A percentile compares a stretch with the other conserved stretches of the same genome.
These are phyloP conservation scores for Scutellaria baicalensis DNA, from an alignment of 257 asterid genomes.

Conservation along the genomic window DNA sequence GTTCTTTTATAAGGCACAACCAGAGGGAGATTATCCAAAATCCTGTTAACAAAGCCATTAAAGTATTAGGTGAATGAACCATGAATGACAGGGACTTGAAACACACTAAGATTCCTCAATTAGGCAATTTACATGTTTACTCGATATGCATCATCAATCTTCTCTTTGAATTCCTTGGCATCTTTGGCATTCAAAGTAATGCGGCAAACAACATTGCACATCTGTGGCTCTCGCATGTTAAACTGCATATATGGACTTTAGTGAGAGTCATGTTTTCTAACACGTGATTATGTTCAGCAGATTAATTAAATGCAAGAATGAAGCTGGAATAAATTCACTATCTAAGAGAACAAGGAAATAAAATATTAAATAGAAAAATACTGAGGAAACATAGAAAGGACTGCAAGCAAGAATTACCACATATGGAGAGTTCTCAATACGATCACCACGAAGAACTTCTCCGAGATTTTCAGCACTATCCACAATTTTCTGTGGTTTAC, in stretches of 20 bases:
- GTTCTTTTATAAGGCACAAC: conserved; percentile 64
- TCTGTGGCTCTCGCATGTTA: conserved; percentile 55
- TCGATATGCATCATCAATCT: conserved; percentile 50
- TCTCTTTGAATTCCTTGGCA: conserved; percentile 46
- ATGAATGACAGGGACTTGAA: neutral
- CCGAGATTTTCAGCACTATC: conserved; percentile 73
- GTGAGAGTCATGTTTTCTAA: neutral
- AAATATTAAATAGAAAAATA: neutral
- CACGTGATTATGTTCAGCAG: neutral
- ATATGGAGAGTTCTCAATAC: conserved; percentile 65
- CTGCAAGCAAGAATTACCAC: conserved; percentile 24
- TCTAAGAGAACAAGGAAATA: too few relatives aligned
- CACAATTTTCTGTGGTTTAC: conserved; percentile 44
- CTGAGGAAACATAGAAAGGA: neutral
- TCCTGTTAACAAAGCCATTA: conserved; percentile 49
- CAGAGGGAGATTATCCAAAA: conserved; percentile 87
- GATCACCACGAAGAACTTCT: conserved; percentile 77
- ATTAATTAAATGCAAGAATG: neutral
- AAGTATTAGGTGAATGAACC: conserved; percentile 9
- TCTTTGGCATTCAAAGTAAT: conserved; percentile 32
- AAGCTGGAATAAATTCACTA: too few relatives aligned
- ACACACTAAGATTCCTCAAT: neutral
- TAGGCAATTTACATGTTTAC: conserved; percentile 40
- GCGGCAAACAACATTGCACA: conserved; percentile 46
- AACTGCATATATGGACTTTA: conserved; percentile 31